Base-by-base conservation (phyloP, 2,329 filamentous ascomycete species). In the Nothophoma quercina region DNA sequence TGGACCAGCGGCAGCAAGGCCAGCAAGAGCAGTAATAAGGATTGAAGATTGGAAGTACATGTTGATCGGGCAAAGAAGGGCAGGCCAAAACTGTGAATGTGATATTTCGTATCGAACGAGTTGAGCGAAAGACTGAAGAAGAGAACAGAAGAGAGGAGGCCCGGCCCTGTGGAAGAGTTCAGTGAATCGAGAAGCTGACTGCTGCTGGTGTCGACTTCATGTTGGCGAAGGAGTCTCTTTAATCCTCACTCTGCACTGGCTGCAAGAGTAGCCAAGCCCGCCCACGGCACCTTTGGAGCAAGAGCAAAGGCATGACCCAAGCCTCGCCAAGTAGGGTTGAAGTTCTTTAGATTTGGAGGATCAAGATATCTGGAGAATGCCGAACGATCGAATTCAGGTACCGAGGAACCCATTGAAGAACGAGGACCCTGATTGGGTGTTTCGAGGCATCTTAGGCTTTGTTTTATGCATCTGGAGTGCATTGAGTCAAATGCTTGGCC, bases 11-110 rank as follows among this genome's bases (percentile, higher is more conserved):
- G 56, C 43, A 25, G 59, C 62, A 10, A 71, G 51, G 29, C 63
- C 55, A 16, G 58, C 51, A 15, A 72, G 39, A 34, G 58, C 53
- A 7, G 64, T 51, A 8, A 61, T 30, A 38, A 71, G 40, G 40
- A 71, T 54, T 16, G 44, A 45, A 6, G 63, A 44, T 35, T 67
- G 63, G 32, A 60, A 60, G 19, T 65, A 59, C 69, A 71, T 71
- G 45, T n/a, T 64, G 28, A 19, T 28, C 3, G 23, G 28, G 9
- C 1, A n/a, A 8, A 21, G 7, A 19, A 10, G 15, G 16, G n/a
- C 8, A 3, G 25, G 15, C 2, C 38, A 4, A 32, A n/a, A 7
- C 15, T 12, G 44, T 18, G 16, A 23, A 3, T 6, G 2, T 16
- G 8, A 2, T 30, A 9, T 25, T 26, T 38, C 8, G 47, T 35